Percentiles rank a stretch among this genome's conserved stretches.
These are phyloP conservation scores for Cercospora nicotianae DNA, from an alignment of 2,329 filamentous ascomycete genomes.

Conservation along the genomic window DNA sequence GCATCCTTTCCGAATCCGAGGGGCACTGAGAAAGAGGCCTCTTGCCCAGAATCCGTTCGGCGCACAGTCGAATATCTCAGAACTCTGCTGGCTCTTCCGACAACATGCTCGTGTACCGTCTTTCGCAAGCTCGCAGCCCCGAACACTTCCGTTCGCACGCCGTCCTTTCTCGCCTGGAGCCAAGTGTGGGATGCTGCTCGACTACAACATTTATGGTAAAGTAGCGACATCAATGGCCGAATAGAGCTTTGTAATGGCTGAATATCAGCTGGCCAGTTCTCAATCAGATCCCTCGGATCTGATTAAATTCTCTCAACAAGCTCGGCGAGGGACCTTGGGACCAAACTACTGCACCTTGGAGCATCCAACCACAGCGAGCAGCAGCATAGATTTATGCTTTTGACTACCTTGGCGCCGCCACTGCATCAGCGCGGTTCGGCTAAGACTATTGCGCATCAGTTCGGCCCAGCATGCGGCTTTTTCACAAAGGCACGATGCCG, in stretches of 20 bases:
- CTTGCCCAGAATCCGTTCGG: too few species aligned
- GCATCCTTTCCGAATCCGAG: too few species aligned
- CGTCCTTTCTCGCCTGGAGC: too few species aligned
- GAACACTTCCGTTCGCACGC: neutral
- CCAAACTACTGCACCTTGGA: neutral
- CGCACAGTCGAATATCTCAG: too few species aligned
- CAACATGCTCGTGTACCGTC: too few species aligned
- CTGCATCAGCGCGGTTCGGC: neutral
- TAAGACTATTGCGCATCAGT: neutral
- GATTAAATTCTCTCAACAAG: neutral
- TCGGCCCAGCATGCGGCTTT: neutral
- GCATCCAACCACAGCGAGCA: neutral
- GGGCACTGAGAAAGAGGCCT: too few species aligned
- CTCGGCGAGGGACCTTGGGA: neutral
- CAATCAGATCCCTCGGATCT: constrained; percentile 5
- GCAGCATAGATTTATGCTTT: neutral
- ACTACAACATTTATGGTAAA: too few species aligned
- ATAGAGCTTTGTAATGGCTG: neutral
- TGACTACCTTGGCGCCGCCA: neutral
- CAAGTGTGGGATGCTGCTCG: too few species aligned
- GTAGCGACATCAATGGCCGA: too few species aligned
- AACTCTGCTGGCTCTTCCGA: too few species aligned
- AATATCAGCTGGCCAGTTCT: neutral
- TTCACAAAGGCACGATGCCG: neutral
- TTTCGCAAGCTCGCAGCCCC: neutral